Evolutionary conservation across 805 yeast species (phyloP), one percentile per base, ranked within the genome.

Genomic region (Metschnikowia noctiluminum): DNA sequence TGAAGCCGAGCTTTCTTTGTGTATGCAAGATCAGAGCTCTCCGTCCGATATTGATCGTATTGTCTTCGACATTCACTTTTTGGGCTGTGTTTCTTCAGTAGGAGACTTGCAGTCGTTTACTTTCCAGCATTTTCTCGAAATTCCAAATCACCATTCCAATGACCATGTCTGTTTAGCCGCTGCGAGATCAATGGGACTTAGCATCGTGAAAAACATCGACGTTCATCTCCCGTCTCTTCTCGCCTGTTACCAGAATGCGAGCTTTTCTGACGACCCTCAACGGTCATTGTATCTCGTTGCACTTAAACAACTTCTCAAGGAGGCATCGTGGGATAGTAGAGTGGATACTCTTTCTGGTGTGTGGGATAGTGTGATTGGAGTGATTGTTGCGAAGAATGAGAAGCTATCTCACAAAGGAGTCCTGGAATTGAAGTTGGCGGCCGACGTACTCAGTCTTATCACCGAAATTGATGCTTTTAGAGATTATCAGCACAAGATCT

Each of bases 101-200:
- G 36, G 37, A 7, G 46, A 40, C 7, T 38, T 48, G 30, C 32
- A 40, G 5, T 41, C 43, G 6, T 55, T 70, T 16, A 61, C 69
- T 3, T 55, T 76, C 28, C 69, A 63, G 1, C 66, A 73, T 14
- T 61, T 81, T 54, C 62, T 64, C 54, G 50, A 47, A 15, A 57
- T 66, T 49, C 59, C 74, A 50, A 60, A 59, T 9, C 55, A 54
- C 4, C 42, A 35, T n/a, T 61, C 69, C 10, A 76, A 74, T 35
- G 65, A 64, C 8, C 48, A 61, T 6, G 58, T 76, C 6, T 71
- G 71, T 45, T 53, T 69, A 7, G 78, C 79, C 21, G 74, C 85
- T 1, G 77, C 85, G 1, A 73, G 75, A 42, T 71, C 84, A 0
- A 60, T 82, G 28, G 85, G 87, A 1, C 71, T 76, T 11, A 60